Evolutionary conservation across 2,329 filamentous ascomycete genomes (phyloP), one percentile per base, ranked within the genome.

Genomic region (Hypomyces perniciosus): DNA sequence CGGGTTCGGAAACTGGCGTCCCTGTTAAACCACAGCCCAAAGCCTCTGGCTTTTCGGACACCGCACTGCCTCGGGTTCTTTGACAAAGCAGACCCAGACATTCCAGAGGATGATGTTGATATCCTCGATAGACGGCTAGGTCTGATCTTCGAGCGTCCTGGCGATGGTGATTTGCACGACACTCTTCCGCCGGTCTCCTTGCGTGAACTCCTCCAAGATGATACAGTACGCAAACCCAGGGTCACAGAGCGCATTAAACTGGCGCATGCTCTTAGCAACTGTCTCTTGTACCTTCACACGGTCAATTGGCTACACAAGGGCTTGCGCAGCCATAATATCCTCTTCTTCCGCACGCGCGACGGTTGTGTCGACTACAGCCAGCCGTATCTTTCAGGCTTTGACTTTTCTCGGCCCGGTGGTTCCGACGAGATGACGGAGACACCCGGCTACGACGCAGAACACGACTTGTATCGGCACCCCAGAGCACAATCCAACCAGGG

Each of bases 241-340:
- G 69, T 83, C 3, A 79, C 77, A 0, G 70, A 74, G 27, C 72
- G 80, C 31, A 68, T 81, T 48, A 64, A 60, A 29, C 70, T 83
- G 13, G 78, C 79, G 41, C 70, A 72, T 43, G 72, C 73, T 28
- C 67, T 82, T 30, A 69, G 75, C 51, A 75, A 77, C 57, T 80
- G 74, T 13, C 61, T 83, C 3, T 64, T 81, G 43, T 78, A 79
- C 50, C 68, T 81, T 0, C 78, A 81, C 57, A 71, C 75, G 3
- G 76, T 79, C 1, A 73, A 78, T 53, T 81, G 77, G 78, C 68
- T 81, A 5, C 78, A 81, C 66, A 81, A 82, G 57, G 77, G 76
- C n/a, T 66, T 81, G 5, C 73, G 77, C 9, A 74, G 72, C 51
- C 66, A 76, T 49, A 80, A 78, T 57, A 68, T 81, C 30, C 60